A percentile compares a stretch with the other conserved stretches of the same genome.
Conservation (phyloP, 352 stramenopile genomes). For the Peronospora farinosa region DNA sequence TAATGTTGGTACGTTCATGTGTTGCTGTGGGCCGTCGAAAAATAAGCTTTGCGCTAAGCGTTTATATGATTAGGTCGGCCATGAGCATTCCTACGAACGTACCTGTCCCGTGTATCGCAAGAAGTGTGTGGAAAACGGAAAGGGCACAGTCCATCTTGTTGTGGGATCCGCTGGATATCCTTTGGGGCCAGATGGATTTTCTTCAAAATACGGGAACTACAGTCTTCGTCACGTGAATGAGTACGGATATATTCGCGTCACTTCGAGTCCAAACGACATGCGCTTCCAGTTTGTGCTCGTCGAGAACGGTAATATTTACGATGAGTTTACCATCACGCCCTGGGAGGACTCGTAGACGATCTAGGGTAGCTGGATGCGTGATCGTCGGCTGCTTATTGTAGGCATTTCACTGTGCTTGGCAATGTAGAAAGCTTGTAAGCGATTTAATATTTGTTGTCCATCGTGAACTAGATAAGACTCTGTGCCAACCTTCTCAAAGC, state of each 20-base stretch:
- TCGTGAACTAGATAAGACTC: conserved; percentile 8
- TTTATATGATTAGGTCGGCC: conserved; percentile 44
- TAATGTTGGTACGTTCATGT: conserved; percentile 62
- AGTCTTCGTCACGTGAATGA: conserved; percentile 58
- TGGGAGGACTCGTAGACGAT: conserved; percentile 13
- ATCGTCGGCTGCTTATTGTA: too few species aligned
- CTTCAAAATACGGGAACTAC: conserved; percentile 54
- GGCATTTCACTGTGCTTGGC: too few species aligned
- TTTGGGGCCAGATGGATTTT: conserved; percentile 45
- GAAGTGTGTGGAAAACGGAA: conserved; percentile 47
- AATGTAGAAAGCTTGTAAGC: too few species aligned
- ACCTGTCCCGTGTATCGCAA: conserved; percentile 73
- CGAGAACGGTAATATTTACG: conserved; percentile 56
- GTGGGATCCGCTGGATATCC: conserved; percentile 69
- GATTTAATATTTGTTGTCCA: too few species aligned
- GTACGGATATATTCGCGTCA: conserved; percentile 61
- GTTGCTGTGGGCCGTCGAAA: not conserved
- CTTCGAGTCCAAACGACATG: conserved; percentile 35
- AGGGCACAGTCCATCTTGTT: conserved; percentile 67
- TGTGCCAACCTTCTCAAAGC: not conserved
- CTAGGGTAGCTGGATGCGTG: not conserved
- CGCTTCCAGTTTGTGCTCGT: conserved; percentile 63
- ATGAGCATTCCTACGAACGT: conserved; percentile 88
- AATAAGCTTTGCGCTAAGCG: conserved; percentile 5
- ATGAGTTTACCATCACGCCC: conserved; percentile 39